Conservation (phyloP, 768 basidiomycete genomes). For the Leucocoprinus sp. region DNA sequence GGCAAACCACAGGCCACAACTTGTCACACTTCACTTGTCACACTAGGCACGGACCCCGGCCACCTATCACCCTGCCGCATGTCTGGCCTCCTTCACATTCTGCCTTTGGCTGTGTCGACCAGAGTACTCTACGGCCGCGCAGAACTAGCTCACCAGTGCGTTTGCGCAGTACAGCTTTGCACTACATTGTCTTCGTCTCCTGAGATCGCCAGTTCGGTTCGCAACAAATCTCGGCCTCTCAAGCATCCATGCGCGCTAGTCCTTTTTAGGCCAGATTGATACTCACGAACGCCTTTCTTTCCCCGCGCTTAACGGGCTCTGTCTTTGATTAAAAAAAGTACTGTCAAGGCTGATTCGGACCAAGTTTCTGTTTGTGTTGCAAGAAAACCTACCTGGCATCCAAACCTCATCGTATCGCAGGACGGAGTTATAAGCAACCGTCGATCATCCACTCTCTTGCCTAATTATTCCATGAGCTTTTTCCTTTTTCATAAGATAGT, state of each 20-base stretch:
- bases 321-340: neutral
- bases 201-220: neutral
- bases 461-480: neutral
- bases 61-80: neutral
- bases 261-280: conserved; percentile 11
- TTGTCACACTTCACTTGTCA: neutral
- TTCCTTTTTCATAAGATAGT: neutral
- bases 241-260: conserved; percentile 6
- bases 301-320: conserved; percentile 12
- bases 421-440: no score
- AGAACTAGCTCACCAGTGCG: neutral
- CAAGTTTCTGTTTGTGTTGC: no score
- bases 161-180: no score
- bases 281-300: conserved; percentile 7
- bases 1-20: conserved; percentile 5
- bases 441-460: neutral
- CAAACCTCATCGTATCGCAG: no score
- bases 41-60: neutral
- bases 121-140: neutral
- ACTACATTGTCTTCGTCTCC: no score
- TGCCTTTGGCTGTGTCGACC: neutral
- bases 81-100: neutral
- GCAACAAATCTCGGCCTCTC: conserved; percentile 4
- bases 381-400: no score
- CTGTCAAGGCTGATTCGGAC: no score